A percentile compares a stretch with the other conserved stretches of the same genome.
phyloP scores from a whole-genome alignment of 1,284 basidiomycete genomes.

The Microbotryomycetes sp. region DNA sequence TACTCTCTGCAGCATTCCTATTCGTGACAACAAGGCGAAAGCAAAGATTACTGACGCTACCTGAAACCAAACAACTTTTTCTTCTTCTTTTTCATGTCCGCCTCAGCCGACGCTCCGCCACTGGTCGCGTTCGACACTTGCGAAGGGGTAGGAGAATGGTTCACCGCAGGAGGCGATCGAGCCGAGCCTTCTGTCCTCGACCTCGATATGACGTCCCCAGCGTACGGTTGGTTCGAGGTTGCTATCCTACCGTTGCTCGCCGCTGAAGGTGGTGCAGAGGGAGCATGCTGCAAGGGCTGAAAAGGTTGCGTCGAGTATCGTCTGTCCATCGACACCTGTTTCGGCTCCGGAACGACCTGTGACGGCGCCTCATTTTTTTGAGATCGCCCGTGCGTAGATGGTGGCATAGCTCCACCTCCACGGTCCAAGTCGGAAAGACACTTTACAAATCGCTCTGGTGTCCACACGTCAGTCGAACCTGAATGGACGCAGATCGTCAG shows the following conservation, averaged over 20 bases:
- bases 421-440: slow-evolving; percentile 76
- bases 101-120: not conserved
- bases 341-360: not conserved
- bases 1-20: too few relatives aligned
- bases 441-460: slow-evolving; percentile 75
- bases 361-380: not conserved
- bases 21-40: too few relatives aligned
- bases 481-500: not conserved
- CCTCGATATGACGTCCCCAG: too few relatives aligned
- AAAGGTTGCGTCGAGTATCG: not conserved
- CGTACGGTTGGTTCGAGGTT: too few relatives aligned
- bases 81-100: slow-evolving; percentile 12
- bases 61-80: slow-evolving; percentile 6
- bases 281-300: not conserved
- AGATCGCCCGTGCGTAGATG: slow-evolving; percentile 51
- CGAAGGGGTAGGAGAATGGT: not conserved
- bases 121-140: not conserved
- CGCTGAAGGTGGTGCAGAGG: not conserved
- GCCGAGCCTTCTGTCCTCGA: too few relatives aligned
- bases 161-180: not conserved
- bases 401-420: slow-evolving; percentile 51
- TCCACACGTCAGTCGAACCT: slow-evolving; percentile 86
- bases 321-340: not conserved
- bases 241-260: too few relatives aligned
- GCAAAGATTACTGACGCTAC: too few relatives aligned